These are phyloP conservation scores for Yarrowia sp. DNA, from an alignment of 805 yeast genomes.

Conservation along the genomic window DNA sequence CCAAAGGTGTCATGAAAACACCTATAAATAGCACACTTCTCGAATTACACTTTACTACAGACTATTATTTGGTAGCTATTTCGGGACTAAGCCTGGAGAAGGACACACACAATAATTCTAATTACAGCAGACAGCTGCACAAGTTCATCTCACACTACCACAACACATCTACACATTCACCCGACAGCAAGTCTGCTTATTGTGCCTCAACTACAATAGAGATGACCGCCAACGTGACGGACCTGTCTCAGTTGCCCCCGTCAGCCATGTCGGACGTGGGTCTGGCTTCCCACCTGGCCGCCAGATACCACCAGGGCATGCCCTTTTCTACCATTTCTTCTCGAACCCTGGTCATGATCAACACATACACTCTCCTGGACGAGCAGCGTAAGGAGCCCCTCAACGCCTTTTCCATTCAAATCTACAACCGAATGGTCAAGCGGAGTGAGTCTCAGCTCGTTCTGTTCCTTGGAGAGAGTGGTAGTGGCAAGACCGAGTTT, in stretches of 20 bases:
- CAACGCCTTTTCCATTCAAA: conserved; percentile 21
- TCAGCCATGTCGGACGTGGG: conserved; percentile 40
- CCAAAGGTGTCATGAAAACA: not conserved
- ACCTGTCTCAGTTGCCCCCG: conserved; percentile 40
- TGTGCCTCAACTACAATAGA: not conserved
- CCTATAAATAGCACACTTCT: not conserved
- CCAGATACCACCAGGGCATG: conserved; percentile 43
- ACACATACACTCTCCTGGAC: conserved; percentile 37
- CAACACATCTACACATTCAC: not conserved
- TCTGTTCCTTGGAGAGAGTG: conserved; percentile 42
- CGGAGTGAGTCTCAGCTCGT: conserved; percentile 30
- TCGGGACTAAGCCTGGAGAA: conserved; percentile 2
- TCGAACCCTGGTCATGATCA: conserved; percentile 41
- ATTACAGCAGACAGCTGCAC: not conserved
- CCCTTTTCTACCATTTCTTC: conserved; percentile 42
- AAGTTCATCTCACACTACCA: not conserved
- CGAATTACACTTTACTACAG: not conserved
- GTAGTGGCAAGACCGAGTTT: conserved; percentile 43
- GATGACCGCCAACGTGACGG: conserved; percentile 30
- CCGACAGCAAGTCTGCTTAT: not conserved
- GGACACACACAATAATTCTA: not conserved
- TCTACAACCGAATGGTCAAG: conserved; percentile 22
- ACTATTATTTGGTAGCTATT: conserved; percentile 7
- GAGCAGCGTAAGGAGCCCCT: conserved; percentile 24
- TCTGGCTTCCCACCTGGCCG: conserved; percentile 44